Evolutionary conservation across 2,329 filamentous ascomycete genomes (phyloP).

Genomic region (Emmonsiellopsis sp.): DNA sequence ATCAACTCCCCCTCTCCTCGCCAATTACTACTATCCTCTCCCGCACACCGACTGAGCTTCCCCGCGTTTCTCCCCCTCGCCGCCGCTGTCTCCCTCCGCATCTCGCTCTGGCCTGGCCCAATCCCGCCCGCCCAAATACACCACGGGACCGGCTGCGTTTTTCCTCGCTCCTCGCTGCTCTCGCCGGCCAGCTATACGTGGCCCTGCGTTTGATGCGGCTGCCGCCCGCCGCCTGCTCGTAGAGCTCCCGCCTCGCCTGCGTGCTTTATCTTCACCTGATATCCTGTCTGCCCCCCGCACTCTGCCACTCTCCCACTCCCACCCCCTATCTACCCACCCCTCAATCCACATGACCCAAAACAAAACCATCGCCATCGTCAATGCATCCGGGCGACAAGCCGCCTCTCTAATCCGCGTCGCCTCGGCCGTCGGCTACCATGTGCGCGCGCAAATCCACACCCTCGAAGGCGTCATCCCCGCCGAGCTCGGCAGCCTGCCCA

Average conservation of each 20-base stretch:
- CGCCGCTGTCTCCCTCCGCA: no score
- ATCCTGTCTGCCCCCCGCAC: background rate
- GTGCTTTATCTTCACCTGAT: no score
- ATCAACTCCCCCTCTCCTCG: no score
- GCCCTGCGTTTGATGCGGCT: slow-evolving; percentile 1
- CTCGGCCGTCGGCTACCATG: slow-evolving; percentile 83
- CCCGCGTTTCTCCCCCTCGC: no score
- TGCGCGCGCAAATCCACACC: slow-evolving; percentile 84
- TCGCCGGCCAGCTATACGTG: background rate
- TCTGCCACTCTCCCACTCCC: background rate
- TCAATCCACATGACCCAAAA: slow-evolving; percentile 30
- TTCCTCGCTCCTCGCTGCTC: background rate
- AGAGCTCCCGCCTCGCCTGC: background rate
- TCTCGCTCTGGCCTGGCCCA: no score
- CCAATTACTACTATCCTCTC: no score
- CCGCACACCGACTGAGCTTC: no score
- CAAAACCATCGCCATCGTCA: slow-evolving; percentile 84
- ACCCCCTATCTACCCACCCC: background rate
- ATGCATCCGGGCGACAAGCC: slow-evolving; percentile 89
- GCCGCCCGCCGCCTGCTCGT: background rate
- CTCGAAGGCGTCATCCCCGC: slow-evolving; percentile 78
- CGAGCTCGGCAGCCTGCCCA: slow-evolving; percentile 72
- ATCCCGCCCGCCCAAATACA: background rate
- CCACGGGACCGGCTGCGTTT: background rate
- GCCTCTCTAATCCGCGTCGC: slow-evolving; percentile 92